Evolutionary conservation across 2,329 filamentous ascomycete species (phyloP), one percentile per base, ranked within the genome.

Genomic region (Monosporascus sp.): DNA sequence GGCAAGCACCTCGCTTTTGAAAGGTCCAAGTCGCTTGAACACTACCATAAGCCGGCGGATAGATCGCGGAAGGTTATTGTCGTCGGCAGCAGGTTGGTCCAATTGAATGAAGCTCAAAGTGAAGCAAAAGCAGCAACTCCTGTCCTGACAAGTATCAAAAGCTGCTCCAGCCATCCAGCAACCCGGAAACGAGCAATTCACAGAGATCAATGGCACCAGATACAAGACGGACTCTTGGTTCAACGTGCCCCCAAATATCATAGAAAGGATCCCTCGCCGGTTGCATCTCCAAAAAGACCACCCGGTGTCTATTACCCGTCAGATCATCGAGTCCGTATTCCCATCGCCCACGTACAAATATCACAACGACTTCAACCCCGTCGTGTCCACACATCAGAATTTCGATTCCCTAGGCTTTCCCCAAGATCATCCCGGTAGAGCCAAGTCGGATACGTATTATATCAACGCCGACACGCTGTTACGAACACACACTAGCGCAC

Each of bases 351-450:
- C 80, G 9, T 97, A 86, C 74, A 84, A 82, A 55, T 85, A 88
- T 64, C 84, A 97, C 76, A 91, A 90, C 66, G 77, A 84, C 51
- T 83, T 92, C 64, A 85, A 87, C 61, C 93, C 94, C 1, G 85
- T 97, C 41, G 94, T 97, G 24, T 86, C 87, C 36, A 88, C 90
- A 2, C 73, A 78, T 11, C 88, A 97, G 67, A 99, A 99, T 71
- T 99, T 99, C 68, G 94, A 99, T 73, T 94, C 92, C n/a, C 78
- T 99, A 7, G 92, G 92, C 45, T 97, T 99, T 67, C 88, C 92
- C 0, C 66, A 78, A 7, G 88, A 97, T 69, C 94, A 99, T 65
- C 89, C 91, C 4, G 94, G 94, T 55, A 87, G 94, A 49, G 89
- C 84, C 60, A 84, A 84, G 61, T 93, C 90, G 16, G 94, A 99